These are phyloP conservation scores for Ceratobasidium sp. DNA, from an alignment of 1,284 basidiomycete genomes.

Conservation along the genomic window DNA sequence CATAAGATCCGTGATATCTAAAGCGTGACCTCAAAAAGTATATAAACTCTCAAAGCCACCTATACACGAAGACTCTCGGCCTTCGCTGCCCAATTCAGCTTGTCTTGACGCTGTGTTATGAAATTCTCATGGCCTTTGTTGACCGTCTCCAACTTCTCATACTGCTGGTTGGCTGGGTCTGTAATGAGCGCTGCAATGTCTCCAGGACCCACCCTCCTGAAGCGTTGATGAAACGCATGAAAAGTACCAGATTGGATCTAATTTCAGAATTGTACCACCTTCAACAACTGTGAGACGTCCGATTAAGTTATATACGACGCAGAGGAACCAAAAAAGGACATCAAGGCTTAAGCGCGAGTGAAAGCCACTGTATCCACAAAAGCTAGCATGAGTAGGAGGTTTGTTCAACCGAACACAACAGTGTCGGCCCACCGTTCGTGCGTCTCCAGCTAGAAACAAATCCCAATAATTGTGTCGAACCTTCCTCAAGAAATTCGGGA, in stretches of 20 bases:
- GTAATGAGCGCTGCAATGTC: too few relatives aligned
- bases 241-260: conserved; percentile 63
- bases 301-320: neutral
- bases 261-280: conserved; percentile 62
- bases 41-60: too few relatives aligned
- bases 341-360: conserved; percentile 66
- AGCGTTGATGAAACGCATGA: conserved; percentile 62
- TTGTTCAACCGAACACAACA: neutral
- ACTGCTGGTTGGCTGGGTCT: too few relatives aligned
- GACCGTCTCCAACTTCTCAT: too few relatives aligned
- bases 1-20: too few relatives aligned
- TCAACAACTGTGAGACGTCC: conserved; percentile 60
- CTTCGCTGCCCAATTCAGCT: neutral
- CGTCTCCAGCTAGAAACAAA: conserved; percentile 69
- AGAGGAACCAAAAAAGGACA: conserved; percentile 54
- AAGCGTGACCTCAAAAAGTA: too few relatives aligned
- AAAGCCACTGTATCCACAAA: conserved; percentile 60
- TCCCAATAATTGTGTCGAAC: conserved; percentile 59
- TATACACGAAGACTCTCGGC: too few relatives aligned
- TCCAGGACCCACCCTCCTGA: conserved; percentile 63
- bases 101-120: neutral
- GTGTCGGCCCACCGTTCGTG: conserved; percentile 64
- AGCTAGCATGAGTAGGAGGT: neutral
- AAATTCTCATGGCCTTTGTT: neutral
- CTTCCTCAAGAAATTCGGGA: conserved; percentile 61